A percentile compares a stretch with the other conserved stretches of the same genome.
Evolutionary conservation across 2,329 filamentous ascomycete species (phyloP).

Genomic region (Trichoderma harzianum): DNA sequence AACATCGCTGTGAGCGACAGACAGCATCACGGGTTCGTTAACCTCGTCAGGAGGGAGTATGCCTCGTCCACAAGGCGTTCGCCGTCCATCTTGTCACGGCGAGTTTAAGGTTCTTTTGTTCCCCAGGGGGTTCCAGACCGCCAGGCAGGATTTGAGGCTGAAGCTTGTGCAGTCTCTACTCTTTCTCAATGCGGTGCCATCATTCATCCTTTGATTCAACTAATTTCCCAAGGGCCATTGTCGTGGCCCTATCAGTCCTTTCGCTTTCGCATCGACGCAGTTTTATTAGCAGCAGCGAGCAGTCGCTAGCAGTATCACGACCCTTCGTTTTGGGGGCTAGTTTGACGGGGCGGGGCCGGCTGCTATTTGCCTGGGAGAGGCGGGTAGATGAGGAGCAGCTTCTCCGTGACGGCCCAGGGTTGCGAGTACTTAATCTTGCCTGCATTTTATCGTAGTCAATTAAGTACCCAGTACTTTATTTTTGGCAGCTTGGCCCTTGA

Average conservation of each 20-base stretch:
- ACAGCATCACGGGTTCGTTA: conserved; percentile 6
- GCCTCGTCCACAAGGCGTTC: conserved; percentile 4
- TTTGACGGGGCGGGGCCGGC: not conserved
- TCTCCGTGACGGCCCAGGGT: not conserved
- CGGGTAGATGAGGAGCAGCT: conserved; percentile 8
- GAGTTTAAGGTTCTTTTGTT: conserved; percentile 15
- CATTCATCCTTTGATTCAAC: not conserved
- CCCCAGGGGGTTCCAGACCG: conserved; percentile 1
- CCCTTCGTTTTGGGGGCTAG: conserved; percentile 14
- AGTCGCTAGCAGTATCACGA: not conserved
- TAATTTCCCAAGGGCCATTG: not conserved
- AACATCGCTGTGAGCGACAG: not conserved
- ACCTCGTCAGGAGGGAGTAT: not conserved
- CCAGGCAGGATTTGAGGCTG: conserved; percentile 14
- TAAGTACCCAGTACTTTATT: not conserved
- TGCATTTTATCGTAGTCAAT: not conserved
- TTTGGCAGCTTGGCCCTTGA: not conserved
- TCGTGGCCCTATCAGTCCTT: not conserved
- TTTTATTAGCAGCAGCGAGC: not conserved
- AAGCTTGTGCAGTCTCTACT: not conserved
- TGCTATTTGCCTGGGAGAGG: not conserved
- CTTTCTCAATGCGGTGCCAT: conserved; percentile 12
- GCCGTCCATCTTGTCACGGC: not conserved
- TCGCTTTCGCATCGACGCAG: not conserved
- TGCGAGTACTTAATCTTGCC: not conserved